phyloP scores from a whole-genome alignment of 805 yeast species.

The Teunomyces funiuensis region DNA sequence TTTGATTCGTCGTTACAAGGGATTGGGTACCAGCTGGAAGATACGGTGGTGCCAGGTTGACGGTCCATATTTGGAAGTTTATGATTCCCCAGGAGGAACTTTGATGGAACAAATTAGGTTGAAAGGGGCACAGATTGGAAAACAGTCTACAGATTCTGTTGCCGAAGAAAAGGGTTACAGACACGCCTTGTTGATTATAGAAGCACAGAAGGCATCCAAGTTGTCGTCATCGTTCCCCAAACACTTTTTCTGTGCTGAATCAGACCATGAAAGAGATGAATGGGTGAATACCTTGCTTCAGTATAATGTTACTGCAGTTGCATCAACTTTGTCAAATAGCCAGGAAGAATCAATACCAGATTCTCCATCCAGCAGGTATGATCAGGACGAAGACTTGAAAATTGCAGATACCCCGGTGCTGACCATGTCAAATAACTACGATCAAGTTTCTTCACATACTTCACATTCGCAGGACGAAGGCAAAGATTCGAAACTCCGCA shows the following conservation, averaged over 20 bases:
- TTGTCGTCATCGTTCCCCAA: conserved; percentile 41
- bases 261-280: conserved; percentile 68
- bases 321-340: neutral
- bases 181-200: conserved; percentile 61
- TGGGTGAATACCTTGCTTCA: conserved; percentile 58
- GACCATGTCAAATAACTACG: conserved; percentile 3
- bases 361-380: conserved; percentile 10
- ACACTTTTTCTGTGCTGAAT: conserved; percentile 76
- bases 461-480: conserved; percentile 7
- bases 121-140: conserved; percentile 54
- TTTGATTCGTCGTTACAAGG: conserved; percentile 62
- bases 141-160: conserved; percentile 45
- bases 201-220: conserved; percentile 37
- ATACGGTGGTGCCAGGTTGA: conserved; percentile 66
- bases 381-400: conserved; percentile 16
- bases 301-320: conserved; percentile 19
- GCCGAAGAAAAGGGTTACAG: conserved; percentile 50
- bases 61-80: conserved; percentile 55
- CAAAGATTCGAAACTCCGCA: conserved; percentile 44
- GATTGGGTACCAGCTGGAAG: conserved; percentile 66
- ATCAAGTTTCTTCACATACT: conserved; percentile 8
- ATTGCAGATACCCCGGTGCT: neutral
- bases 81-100: conserved; percentile 57
- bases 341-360: conserved; percentile 3
- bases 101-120: conserved; percentile 52